Evolutionary conservation across 768 basidiomycete species (phyloP).

Genomic region (Epithele typhae): DNA sequence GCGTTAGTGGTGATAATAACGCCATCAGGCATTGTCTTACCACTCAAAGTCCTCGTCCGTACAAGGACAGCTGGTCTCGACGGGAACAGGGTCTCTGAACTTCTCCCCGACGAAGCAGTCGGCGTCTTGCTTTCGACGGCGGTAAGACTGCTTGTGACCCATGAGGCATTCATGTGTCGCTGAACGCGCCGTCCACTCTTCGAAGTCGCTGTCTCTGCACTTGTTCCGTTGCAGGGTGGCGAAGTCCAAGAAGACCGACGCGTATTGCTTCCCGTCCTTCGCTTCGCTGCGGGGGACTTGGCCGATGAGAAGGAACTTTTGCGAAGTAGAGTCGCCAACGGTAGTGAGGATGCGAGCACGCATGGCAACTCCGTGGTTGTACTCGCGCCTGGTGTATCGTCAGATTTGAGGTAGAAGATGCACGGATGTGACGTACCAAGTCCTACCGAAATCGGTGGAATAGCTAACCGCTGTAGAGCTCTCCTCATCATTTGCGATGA

Average conservation of each 20-base stretch:
- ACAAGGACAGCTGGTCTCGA: conserved; percentile 83
- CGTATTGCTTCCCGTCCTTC: conserved; percentile 53
- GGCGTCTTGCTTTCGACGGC: conserved; percentile 73
- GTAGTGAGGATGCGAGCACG: conserved; percentile 79
- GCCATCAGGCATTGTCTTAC: conserved; percentile 41
- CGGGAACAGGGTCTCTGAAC: conserved; percentile 79
- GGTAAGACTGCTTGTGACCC: conserved; percentile 99
- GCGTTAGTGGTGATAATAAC: no score
- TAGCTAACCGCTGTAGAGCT: conserved; percentile 64
- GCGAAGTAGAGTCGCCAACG: conserved; percentile 91
- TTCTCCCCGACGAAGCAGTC: conserved; percentile 90
- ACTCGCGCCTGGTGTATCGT: conserved; percentile 51
- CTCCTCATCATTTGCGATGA: conserved; percentile 85
- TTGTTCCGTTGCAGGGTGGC: conserved; percentile 59
- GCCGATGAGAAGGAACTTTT: conserved; percentile 90
- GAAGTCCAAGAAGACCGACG: conserved; percentile 82
- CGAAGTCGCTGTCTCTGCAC: conserved; percentile 71
- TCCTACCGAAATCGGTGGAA: conserved; percentile 76
- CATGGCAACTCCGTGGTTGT: conserved; percentile 65
- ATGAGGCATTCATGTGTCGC: conserved; percentile 76
- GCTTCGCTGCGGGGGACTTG: conserved; percentile 63
- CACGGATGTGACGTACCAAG: conserved; percentile 55
- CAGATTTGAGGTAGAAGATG: not conserved
- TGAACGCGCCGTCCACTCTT: conserved; percentile 81
- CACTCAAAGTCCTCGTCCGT: conserved; percentile 91